Conservation (phyloP, 1,284 basidiomycete genomes). For the Moniliophthora roreri region DNA sequence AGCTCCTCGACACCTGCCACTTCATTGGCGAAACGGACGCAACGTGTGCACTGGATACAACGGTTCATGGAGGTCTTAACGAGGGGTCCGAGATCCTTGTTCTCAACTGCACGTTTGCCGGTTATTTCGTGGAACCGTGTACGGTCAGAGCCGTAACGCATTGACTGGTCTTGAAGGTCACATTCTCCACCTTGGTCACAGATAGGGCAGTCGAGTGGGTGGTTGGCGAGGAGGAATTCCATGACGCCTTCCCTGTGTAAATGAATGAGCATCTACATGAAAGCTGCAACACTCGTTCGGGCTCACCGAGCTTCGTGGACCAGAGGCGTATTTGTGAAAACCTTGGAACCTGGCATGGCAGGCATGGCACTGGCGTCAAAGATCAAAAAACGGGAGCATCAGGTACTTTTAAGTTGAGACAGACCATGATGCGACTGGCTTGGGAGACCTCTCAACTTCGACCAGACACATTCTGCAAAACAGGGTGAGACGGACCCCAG, state of each 20-base stretch:
- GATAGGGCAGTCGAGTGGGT: constrained; percentile 97
- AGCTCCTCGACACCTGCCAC: constrained; percentile 98
- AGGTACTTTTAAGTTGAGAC: constrained; percentile 20
- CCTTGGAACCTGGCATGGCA: constrained; percentile 95
- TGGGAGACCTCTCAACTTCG: constrained; percentile 93
- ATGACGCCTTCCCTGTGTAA: constrained; percentile 87
- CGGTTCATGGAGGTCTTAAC: constrained; percentile 99
- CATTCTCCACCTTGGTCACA: constrained; percentile 99
- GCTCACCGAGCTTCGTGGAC: constrained; percentile 91
- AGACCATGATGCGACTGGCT: constrained; percentile 87
- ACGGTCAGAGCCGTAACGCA: constrained; percentile 98
- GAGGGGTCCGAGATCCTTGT: constrained; percentile 97
- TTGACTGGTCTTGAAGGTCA: constrained; percentile 99
- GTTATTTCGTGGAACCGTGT: constrained; percentile 97
- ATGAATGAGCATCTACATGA: constrained; percentile 18
- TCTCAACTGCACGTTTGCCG: constrained; percentile 97
- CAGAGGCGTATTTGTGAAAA: constrained; percentile 93
- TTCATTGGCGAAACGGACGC: constrained; percentile 98
- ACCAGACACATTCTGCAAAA: constrained; percentile 87
- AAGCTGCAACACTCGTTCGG: too few relatives aligned
- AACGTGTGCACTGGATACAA: constrained; percentile 99
- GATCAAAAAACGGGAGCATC: constrained; percentile 10
- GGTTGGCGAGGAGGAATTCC: constrained; percentile 98
- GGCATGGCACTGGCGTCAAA: constrained; percentile 83
- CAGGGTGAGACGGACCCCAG: constrained; percentile 21